phyloP scores from a whole-genome alignment of 1,139 yeast genomes.

The Hyphopichia fennica region DNA sequence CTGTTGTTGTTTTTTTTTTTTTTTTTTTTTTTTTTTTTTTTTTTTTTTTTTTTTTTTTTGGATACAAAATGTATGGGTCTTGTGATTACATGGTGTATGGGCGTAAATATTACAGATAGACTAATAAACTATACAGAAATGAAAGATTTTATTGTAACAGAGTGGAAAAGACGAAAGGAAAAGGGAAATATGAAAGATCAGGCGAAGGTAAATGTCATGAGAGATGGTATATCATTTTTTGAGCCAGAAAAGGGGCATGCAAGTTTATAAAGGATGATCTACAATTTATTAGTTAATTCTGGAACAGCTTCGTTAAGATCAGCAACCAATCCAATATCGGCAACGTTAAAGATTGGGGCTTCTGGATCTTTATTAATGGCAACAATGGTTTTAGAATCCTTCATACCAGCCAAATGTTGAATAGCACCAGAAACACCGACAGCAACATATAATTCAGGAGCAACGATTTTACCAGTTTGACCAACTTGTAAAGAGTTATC shows the following conservation, averaged over 20 bases:
- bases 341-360: slow-evolving; percentile 88
- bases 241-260: not conserved
- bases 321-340: slow-evolving; percentile 88
- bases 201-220: not conserved
- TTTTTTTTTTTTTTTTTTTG: not conserved
- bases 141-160: not conserved
- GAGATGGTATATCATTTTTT: not conserved
- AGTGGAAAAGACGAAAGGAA: too few species aligned
- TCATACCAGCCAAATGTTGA: slow-evolving; percentile 98
- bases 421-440: slow-evolving; percentile 97
- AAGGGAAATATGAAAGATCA: not conserved
- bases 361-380: slow-evolving; percentile 95
- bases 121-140: not conserved
- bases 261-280: slow-evolving; percentile 3
- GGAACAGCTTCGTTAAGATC: slow-evolving; percentile 86
- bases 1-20: not conserved
- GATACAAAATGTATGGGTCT: too few species aligned
- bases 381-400: slow-evolving; percentile 89
- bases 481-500: slow-evolving; percentile 98
- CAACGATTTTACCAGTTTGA: slow-evolving; percentile 96
- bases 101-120: too few species aligned
- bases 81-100: too few species aligned
- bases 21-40: not conserved
- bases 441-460: slow-evolving; percentile 92
- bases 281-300: slow-evolving; percentile 76